Evolutionary conservation across 495 filamentous ascomycete genomes (phyloP), one percentile per base, ranked within the genome.

Genomic region (Penicillium paradoxum): DNA sequence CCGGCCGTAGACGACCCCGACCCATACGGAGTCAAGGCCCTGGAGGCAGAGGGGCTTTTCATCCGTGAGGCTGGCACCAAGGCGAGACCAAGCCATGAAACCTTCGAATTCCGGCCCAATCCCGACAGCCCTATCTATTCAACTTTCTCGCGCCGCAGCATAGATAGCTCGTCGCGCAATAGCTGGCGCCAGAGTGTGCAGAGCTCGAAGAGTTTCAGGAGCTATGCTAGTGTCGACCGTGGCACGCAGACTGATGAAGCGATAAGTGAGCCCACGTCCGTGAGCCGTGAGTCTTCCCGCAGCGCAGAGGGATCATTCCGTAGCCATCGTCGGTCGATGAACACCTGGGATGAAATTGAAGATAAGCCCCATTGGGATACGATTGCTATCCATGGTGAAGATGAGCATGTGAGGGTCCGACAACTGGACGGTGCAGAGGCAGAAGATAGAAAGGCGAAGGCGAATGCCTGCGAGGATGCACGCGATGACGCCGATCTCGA

Each of bases 1-100:
- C 91, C 90, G 3, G 83, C 85, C 38, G 65, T 73, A 3, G 77
- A 81, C 36, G 86, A 90, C 39, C 90, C 91, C 24, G 91, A 96
- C 65, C 91, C 91, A 13, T 96, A 86, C 62, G 91, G 91, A 17
- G 88, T 96, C 18, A 81, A 88, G 25, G 90, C 91, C 25, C 71
- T 96, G 34, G 87, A 93, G 68, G 83, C 87, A 58, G 85, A 87
- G 58, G 91, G 91, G 8, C 75, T 96, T 41, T 86, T 90, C 59
- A 91, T 96, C 57, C 79, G 87, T 39, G 91, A 95, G 74, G 90
- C 90, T 14, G 89, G 89, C 17, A 85, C 87, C 2, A 79, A 80
- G 38, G 64, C 60, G 45, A 76, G 88, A 33, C 87, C 90, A 15
- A 79, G 76, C 27, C 84, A 79, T 67, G 87, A 86, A 18, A 79